phyloP scores from a whole-genome alignment of 176 grass and related monocot species.

The Oryza meridionalis region DNA sequence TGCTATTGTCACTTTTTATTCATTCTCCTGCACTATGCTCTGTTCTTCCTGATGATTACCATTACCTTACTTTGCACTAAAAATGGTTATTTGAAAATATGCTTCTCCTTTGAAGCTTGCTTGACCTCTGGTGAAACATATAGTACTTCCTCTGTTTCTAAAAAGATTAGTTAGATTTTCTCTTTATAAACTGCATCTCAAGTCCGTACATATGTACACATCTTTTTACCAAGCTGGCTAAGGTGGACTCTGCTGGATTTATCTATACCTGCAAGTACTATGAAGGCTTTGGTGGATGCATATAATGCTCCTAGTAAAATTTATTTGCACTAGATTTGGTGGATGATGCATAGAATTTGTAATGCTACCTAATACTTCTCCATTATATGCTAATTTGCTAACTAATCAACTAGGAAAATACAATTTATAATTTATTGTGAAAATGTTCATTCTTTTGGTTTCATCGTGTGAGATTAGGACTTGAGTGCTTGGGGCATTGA shows the following conservation, averaged over 20 bases:
- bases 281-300: conserved; percentile 23
- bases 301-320: neutral
- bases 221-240: conserved; percentile 10
- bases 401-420: neutral
- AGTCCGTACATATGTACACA: neutral
- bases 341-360: neutral
- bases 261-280: conserved; percentile 10
- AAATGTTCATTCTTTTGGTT: neutral
- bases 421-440: neutral
- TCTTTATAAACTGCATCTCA: neutral
- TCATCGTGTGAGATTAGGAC: neutral
- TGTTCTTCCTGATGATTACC: conserved; percentile 30
- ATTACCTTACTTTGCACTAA: conserved; percentile 1
- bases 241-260: neutral
- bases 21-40: too few species aligned
- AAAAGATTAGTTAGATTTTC: neutral
- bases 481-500: neutral
- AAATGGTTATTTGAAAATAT: conserved; percentile 18
- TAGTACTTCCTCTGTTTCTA: neutral
- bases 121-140: neutral
- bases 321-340: neutral
- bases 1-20: neutral
- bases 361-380: neutral
- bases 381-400: neutral
- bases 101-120: conserved; percentile 7